Evolutionary conservation across 1,284 basidiomycete genomes (phyloP), one percentile per base, ranked within the genome.

Genomic region (Sanghuangporus baumii): DNA sequence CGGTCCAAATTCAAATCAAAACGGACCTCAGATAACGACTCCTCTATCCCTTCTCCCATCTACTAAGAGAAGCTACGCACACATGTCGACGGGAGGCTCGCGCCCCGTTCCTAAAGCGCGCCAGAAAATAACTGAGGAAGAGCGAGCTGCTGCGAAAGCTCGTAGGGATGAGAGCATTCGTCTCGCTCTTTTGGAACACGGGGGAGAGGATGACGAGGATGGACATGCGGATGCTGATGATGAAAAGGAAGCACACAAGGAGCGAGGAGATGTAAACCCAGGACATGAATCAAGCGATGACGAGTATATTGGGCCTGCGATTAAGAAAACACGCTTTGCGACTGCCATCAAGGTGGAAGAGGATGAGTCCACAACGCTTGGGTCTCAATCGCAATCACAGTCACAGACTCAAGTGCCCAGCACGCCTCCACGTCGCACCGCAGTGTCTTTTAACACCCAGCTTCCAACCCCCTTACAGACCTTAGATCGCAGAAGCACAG

Each of bases 121-220:
- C 7, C 16, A 18, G 14, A n/a, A 18, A 46, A 46, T n/a, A n/a
- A 18, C 60, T 40, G 11, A 37, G 1, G 54, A 23, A 12, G 40
- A n/a, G 18, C 6, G 38, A 9, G 6, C 20, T 18, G 43, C 43
- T 46, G 43, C 16, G 43, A 46, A n/a, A 6, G 20, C 16, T 16
- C 51, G 54, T n/a, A 58, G 65, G 7, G 16, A 60, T 14, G 62
- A 51, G 14, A 43, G 54, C 3, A 66, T 66, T 23, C 34, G 61
- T 18, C 58, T 52, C 43, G 65, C 54, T 6, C 46, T 64, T 18
- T 57, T 23, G 12, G 31, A 46, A 1, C 16, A n/a, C 6, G 20
- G 20, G 16, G 43, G 16, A 46, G 43, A 46, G 48, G 51, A 60
- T 26, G 61, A 55, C 16, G 37, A 37, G 55, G 23, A 36, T 31